phyloP scores from a whole-genome alignment of 257 asterid genomes.

The Ballota nigra region DNA sequence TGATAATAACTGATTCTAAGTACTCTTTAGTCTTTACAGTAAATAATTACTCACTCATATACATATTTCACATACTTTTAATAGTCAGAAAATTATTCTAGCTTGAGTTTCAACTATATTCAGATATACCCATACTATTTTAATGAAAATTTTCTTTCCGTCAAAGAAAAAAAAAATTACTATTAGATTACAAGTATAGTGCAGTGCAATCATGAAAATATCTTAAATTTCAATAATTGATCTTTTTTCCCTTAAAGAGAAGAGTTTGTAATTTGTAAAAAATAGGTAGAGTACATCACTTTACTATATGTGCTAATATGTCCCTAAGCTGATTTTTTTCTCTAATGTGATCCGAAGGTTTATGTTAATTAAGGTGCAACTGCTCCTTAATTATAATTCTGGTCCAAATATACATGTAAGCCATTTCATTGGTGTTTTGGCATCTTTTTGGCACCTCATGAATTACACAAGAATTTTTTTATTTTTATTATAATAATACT shows the following conservation, averaged over 20 bases:
- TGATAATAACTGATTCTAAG: not conserved
- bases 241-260: not conserved
- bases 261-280: not conserved
- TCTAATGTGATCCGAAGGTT: not conserved
- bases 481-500: not conserved
- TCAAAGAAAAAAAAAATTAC: too few species aligned
- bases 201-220: too few species aligned
- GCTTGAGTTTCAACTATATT: too few species aligned
- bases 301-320: not conserved
- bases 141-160: too few species aligned
- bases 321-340: not conserved
- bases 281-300: not conserved
- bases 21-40: too few species aligned
- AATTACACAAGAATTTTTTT: not conserved
- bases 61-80: too few species aligned
- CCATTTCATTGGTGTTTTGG: not conserved
- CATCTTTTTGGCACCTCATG: not conserved
- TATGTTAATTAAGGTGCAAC: not conserved
- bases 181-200: too few species aligned
- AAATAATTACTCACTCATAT: too few species aligned
- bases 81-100: too few species aligned
- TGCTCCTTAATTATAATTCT: not conserved
- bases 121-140: too few species aligned
- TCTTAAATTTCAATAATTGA: not conserved
- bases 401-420: not conserved